These are phyloP conservation scores for Ophiostoma montium DNA, from an alignment of 2,329 filamentous ascomycete genomes.

Conservation along the genomic window DNA sequence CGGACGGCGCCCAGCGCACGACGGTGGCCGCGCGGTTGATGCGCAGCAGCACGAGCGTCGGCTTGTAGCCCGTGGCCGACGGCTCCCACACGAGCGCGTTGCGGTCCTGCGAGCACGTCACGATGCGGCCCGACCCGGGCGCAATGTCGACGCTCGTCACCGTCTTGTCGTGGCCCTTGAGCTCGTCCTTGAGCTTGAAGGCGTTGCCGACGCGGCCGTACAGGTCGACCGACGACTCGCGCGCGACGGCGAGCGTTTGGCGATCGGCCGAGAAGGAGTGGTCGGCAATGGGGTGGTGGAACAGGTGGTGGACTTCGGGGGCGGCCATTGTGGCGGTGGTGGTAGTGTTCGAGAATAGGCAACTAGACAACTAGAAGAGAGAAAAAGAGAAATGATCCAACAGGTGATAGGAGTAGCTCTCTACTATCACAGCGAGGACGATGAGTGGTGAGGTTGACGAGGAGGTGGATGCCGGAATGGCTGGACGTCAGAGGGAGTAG, in stretches of 20 bases:
- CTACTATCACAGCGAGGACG: conserved; percentile 58
- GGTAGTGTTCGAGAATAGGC: not conserved
- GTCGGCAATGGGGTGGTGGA: conserved; percentile 91
- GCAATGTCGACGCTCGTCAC: conserved; percentile 96
- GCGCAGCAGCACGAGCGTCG: conserved; percentile 87
- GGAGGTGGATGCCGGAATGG: not conserved
- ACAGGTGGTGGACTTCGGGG: conserved; percentile 90
- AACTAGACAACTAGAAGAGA: not conserved
- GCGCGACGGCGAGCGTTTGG: conserved; percentile 75
- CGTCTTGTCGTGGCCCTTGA: conserved; percentile 93
- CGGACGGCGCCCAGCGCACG: conserved; percentile 91
- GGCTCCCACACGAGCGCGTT: conserved; percentile 98
- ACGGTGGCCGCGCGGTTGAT: conserved; percentile 96
- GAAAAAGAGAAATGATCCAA: not conserved
- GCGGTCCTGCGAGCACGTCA: conserved; percentile 94
- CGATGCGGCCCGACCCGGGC: conserved; percentile 77
- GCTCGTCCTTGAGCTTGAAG: conserved; percentile 77
- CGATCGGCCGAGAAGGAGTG: conserved; percentile 95
- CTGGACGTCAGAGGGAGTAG: conserved; percentile 1
- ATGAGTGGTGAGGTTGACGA: not conserved
- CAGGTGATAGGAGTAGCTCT: conserved; percentile 84
- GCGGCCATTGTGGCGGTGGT: conserved; percentile 41
- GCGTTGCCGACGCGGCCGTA: conserved; percentile 59
- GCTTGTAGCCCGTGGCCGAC: conserved; percentile 85
- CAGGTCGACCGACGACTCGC: conserved; percentile 80